These are phyloP conservation scores for Trichomonascus vanleenenianus DNA, from an alignment of 805 yeast genomes.

Conservation along the genomic window DNA sequence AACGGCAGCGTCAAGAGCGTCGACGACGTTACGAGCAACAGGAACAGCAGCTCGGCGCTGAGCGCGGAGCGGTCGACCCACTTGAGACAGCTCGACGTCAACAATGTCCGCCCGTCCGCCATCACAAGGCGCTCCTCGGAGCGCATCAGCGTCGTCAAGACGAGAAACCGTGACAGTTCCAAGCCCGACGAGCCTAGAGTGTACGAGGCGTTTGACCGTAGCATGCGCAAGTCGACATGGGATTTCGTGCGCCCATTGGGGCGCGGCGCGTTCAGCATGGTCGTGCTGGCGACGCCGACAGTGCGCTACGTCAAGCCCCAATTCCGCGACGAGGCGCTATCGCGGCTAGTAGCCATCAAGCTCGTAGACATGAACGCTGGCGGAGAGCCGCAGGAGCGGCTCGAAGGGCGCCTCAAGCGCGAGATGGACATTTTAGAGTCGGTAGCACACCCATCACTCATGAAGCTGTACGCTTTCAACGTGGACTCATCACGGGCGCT, in stretches of 20 bases:
- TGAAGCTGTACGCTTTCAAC: constrained; percentile 41
- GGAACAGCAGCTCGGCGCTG: neutral
- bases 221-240: constrained; percentile 23
- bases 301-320: constrained; percentile 26
- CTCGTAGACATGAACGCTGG: constrained; percentile 40
- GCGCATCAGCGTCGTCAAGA: constrained; percentile 1
- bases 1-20: neutral
- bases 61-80: neutral
- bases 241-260: constrained; percentile 28
- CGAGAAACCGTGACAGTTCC: constrained; percentile 1
- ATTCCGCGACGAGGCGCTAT: constrained; percentile 10
- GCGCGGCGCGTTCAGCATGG: constrained; percentile 34
- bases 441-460: constrained; percentile 62
- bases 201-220: constrained; percentile 26
- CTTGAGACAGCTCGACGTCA: neutral
- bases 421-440: constrained; percentile 57
- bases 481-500: constrained; percentile 31
- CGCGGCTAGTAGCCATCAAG: constrained; percentile 58
- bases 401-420: constrained; percentile 58
- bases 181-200: constrained; percentile 1
- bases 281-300: constrained; percentile 30
- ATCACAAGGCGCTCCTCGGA: neutral
- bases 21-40: neutral
- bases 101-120: neutral
- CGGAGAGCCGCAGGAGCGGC: constrained; percentile 39